These are phyloP conservation scores for Penicillium sp. DNA, from an alignment of 2,329 filamentous ascomycete genomes.

Conservation along the genomic window DNA sequence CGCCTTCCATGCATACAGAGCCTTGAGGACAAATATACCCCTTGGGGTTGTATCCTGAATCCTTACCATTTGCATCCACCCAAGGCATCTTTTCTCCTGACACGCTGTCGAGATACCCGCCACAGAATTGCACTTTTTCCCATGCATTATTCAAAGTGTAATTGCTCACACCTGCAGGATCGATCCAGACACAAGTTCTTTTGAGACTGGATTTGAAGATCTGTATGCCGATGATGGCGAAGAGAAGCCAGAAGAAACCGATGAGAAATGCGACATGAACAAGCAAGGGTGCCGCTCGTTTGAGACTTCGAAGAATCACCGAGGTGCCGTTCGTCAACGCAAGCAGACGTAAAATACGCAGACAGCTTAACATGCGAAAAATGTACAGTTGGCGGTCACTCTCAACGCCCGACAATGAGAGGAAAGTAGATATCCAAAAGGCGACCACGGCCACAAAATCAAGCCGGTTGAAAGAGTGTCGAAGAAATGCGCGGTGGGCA, in stretches of 20 bases:
- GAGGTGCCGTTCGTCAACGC: slow-evolving; percentile 90
- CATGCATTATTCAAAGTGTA: slow-evolving; percentile 49
- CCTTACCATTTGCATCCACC: slow-evolving; percentile 57
- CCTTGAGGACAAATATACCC: slow-evolving; percentile 83
- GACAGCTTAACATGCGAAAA: slow-evolving; percentile 93
- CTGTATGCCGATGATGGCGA: slow-evolving; percentile 94
- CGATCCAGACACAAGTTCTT: slow-evolving; percentile 74
- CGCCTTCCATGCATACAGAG: slow-evolving; percentile 75
- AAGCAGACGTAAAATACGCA: slow-evolving; percentile 87
- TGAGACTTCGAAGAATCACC: slow-evolving; percentile 88
- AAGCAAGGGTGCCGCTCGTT: slow-evolving; percentile 87
- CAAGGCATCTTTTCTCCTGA: slow-evolving; percentile 63
- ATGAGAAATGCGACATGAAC: slow-evolving; percentile 93
- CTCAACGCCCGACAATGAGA: slow-evolving; percentile 69
- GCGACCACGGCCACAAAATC: slow-evolving; percentile 94
- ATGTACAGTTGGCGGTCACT: slow-evolving; percentile 70
- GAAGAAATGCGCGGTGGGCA: slow-evolving; percentile 83
- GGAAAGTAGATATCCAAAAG: slow-evolving; percentile 84
- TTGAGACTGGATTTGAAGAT: slow-evolving; percentile 84
- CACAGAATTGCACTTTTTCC: slow-evolving; percentile 73
- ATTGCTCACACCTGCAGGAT: slow-evolving; percentile 49
- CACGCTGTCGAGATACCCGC: slow-evolving; percentile 66
- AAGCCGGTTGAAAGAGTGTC: slow-evolving; percentile 91
- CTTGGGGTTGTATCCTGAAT: slow-evolving; percentile 56
- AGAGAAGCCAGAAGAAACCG: slow-evolving; percentile 94